Percentiles rank a stretch among this genome's conserved stretches.
Conservation (phyloP, 352 stramenopile species). For the Phytophthora nicotianae region DNA sequence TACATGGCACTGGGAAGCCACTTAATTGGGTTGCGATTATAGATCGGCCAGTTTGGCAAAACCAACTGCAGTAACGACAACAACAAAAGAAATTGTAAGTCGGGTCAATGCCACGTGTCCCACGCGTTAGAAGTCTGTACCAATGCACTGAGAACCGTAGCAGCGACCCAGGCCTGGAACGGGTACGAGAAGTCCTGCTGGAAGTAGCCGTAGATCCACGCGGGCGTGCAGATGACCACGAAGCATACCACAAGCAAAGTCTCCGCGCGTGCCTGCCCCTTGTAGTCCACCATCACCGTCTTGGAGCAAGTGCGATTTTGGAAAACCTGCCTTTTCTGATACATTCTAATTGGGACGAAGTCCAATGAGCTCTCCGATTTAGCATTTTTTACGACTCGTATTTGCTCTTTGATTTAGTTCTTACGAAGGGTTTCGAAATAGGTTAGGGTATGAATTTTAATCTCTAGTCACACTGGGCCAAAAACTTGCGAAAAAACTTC, state of each 20-base stretch:
- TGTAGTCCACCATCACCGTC: conserved; percentile 84
- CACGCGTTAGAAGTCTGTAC: conserved; percentile 29
- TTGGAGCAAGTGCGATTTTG: not conserved
- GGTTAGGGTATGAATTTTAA: too few species aligned
- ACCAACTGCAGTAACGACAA: conserved; percentile 48
- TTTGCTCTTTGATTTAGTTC: too few species aligned
- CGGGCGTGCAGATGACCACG: conserved; percentile 73
- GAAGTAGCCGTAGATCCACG: conserved; percentile 85
- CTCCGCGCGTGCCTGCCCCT: conserved; percentile 77
- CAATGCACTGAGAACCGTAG: conserved; percentile 62
- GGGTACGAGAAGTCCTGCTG: conserved; percentile 85
- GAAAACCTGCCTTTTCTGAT: too few species aligned
- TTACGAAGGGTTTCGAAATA: too few species aligned
- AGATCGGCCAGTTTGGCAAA: conserved; percentile 84
- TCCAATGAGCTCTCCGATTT: too few species aligned
- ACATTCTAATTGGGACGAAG: too few species aligned
- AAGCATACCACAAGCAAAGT: conserved; percentile 69
- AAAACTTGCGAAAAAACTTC: too few species aligned
- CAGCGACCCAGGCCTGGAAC: conserved; percentile 70
- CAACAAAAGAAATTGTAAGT: conserved; percentile 1
- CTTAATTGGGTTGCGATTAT: conserved; percentile 85
- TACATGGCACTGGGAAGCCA: conserved; percentile 83
- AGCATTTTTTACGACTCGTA: too few species aligned
- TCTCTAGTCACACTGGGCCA: too few species aligned
- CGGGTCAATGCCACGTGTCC: conserved; percentile 28